A percentile compares a stretch with the other conserved stretches of the same genome.
Evolutionary conservation across 495 filamentous ascomycete species (phyloP).

Genomic region (Neurospora africana): DNA sequence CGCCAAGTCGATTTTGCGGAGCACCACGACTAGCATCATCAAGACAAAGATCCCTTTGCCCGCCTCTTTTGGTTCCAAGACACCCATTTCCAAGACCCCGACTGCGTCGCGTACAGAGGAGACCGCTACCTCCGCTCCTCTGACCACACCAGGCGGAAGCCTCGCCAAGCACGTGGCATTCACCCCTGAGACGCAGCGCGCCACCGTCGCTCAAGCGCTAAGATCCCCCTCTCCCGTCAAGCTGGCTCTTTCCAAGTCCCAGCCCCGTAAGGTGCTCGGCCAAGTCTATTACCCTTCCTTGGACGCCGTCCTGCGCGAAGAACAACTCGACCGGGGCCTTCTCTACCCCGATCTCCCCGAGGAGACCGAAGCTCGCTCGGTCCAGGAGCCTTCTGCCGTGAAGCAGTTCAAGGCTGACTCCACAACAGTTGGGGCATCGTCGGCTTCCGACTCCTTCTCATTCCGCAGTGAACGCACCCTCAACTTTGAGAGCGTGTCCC

Average conservation of each 20-base stretch:
- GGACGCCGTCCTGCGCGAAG: conserved; percentile 18
- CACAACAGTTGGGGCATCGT: conserved; percentile 10
- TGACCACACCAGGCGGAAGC: conserved; percentile 38
- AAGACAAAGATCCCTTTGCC: conserved; percentile 32
- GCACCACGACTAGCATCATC: conserved; percentile 24
- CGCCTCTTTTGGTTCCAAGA: conserved; percentile 25
- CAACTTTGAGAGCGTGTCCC: conserved; percentile 27
- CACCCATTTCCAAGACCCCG: conserved; percentile 15
- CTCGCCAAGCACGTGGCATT: conserved; percentile 36
- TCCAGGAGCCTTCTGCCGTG: conserved; percentile 5
- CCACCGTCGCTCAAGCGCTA: conserved; percentile 21
- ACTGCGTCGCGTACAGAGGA: conserved; percentile 31
- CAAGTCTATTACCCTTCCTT: conserved; percentile 27
- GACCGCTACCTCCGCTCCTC: conserved; percentile 31
- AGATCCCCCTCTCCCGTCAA: conserved; percentile 40
- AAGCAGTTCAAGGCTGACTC: conserved; percentile 16
- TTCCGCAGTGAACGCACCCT: conserved; percentile 51
- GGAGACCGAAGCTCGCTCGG: conserved; percentile 7
- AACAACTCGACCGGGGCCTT: conserved; percentile 17
- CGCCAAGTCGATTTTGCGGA: conserved; percentile 40
- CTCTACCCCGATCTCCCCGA: conserved; percentile 35
- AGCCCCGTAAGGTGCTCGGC: conserved; percentile 13
- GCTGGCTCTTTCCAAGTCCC: conserved; percentile 30
- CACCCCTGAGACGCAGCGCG: conserved; percentile 33
- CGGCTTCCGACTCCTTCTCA: conserved; percentile 45